phyloP scores from a whole-genome alignment of 257 asterid species.

The Solanum sejunctum region DNA sequence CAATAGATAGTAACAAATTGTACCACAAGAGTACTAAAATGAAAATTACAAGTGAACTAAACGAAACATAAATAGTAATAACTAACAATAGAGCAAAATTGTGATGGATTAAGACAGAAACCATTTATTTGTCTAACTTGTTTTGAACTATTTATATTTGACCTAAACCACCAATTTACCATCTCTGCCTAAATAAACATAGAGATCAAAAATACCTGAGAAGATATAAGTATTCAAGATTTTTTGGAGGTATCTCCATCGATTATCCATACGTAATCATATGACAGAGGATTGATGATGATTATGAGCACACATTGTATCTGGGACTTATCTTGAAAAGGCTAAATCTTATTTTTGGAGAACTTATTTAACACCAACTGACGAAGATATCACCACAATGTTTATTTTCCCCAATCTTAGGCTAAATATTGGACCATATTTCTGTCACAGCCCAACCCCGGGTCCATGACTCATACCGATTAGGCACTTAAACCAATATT shows the following conservation, averaged over 20 bases:
- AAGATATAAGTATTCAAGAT: conserved; percentile 30
- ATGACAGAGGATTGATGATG: conserved; percentile 1
- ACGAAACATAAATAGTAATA: too few relatives aligned
- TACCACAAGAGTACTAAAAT: too few relatives aligned
- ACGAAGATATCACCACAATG: neutral
- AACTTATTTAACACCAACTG: neutral
- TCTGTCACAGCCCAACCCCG: too few relatives aligned
- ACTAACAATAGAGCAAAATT: neutral
- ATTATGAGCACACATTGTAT: conserved; percentile 1
- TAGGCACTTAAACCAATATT: too few relatives aligned
- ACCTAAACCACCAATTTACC: neutral
- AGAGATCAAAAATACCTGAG: conserved; percentile 11
- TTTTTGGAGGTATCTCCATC: conserved; percentile 5
- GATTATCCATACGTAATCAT: conserved; percentile 1
- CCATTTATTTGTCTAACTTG: neutral
- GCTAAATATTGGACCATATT: conserved; percentile 12
- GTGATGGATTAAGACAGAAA: neutral
- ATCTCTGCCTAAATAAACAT: neutral
- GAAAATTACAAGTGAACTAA: neutral
- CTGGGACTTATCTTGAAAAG: conserved; percentile 6
- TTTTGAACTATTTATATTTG: neutral
- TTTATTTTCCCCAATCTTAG: neutral
- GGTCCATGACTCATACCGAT: too few relatives aligned
- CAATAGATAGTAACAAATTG: neutral
- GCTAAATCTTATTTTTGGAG: conserved; percentile 12